A percentile compares a stretch with the other conserved stretches of the same genome.
Evolutionary conservation across 306 rosid genomes (phyloP).

Genomic region (Arachis hypogaea): DNA sequence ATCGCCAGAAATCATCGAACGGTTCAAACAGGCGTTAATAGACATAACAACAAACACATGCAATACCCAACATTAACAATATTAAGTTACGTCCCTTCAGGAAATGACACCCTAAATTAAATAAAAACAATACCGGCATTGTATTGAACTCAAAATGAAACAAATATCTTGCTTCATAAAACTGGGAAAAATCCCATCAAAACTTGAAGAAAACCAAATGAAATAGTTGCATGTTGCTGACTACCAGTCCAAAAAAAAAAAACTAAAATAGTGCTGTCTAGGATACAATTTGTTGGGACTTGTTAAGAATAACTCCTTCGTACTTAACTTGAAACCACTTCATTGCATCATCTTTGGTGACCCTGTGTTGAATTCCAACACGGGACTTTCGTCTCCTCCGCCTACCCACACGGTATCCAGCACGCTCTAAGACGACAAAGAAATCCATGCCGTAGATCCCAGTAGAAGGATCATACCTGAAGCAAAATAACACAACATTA

Average conservation of each 20-base stretch:
- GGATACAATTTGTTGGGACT: constrained; percentile 43
- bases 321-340: constrained; percentile 73
- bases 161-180: constrained; percentile 15
- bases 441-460: constrained; percentile 78
- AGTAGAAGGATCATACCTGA: constrained; percentile 63
- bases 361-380: constrained; percentile 66
- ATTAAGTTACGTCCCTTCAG: neutral
- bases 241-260: too few species aligned
- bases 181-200: constrained; percentile 22
- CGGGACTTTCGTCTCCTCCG: constrained; percentile 61
- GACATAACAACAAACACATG: neutral
- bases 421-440: constrained; percentile 56
- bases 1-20: neutral
- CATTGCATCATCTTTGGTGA: constrained; percentile 67
- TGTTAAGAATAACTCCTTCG: constrained; percentile 73
- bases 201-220: constrained; percentile 29
- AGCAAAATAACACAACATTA: constrained; percentile 1
- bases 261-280: neutral
- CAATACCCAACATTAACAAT: neutral
- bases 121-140: neutral
- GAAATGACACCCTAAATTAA: neutral
- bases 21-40: neutral
- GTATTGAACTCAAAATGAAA: neutral
- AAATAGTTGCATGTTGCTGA: neutral
- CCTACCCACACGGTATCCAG: constrained; percentile 65